phyloP scores from a whole-genome alignment of 169 alveolate genomes.

The Cryptosporidium ryanae region DNA sequence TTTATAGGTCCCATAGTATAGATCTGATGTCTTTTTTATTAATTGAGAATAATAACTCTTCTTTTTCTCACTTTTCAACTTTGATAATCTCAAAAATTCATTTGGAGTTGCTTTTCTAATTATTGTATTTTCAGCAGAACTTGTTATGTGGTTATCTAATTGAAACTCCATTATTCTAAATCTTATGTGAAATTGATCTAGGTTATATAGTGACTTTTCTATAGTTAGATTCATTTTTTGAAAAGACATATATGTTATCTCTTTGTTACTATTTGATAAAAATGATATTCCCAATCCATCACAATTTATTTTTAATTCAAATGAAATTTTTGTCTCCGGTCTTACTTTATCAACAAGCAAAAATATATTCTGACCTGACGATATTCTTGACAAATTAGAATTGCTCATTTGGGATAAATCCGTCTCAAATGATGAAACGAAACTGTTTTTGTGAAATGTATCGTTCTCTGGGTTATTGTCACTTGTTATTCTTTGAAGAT shows the following conservation, averaged over 20 bases:
- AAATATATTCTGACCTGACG: constrained; percentile 28
- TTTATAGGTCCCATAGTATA: background rate
- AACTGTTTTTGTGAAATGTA: background rate
- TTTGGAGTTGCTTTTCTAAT: constrained; percentile 52
- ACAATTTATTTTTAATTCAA: constrained; percentile 26
- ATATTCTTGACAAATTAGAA: constrained; percentile 34
- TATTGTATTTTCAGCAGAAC: constrained; percentile 52
- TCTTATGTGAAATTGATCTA: constrained; percentile 28
- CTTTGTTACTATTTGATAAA: constrained; percentile 22
- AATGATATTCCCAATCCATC: constrained; percentile 61
- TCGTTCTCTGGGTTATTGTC: background rate
- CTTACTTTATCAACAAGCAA: background rate
- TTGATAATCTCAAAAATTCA: constrained; percentile 47
- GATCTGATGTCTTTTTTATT: background rate
- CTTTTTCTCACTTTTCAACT: background rate
- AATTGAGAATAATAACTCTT: background rate
- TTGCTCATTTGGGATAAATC: constrained; percentile 35
- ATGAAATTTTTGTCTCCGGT: constrained; percentile 27
- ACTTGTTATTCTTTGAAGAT: background rate
- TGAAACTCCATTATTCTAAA: constrained; percentile 55
- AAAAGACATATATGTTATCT: constrained; percentile 44
- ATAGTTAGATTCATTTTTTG: constrained; percentile 16
- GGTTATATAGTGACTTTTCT: constrained; percentile 2
- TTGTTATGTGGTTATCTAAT: constrained; percentile 36
- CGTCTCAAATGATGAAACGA: constrained; percentile 38